These are phyloP conservation scores for Xanthoconium purpureum DNA, from an alignment of 768 basidiomycete species.

Conservation along the genomic window DNA sequence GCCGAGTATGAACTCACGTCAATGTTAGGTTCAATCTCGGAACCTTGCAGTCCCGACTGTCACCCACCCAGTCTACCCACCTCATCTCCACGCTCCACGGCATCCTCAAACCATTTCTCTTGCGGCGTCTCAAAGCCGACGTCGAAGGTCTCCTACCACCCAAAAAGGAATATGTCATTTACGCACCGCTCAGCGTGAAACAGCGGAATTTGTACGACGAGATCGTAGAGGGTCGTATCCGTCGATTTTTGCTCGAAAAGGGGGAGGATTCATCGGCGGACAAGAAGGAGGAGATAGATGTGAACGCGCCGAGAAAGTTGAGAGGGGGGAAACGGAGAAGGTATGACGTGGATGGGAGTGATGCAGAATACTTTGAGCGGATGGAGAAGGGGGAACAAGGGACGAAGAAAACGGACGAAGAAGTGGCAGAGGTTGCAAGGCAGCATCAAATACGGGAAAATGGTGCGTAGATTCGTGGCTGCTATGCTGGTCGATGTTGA, in stretches of 20 bases:
- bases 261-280: constrained; percentile 25
- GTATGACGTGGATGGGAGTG: constrained; percentile 58
- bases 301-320: constrained; percentile 35
- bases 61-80: constrained; percentile 54
- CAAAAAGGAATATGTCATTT: constrained; percentile 93
- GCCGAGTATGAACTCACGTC: constrained; percentile 2
- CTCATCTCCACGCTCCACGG: constrained; percentile 80
- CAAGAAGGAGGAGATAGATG: constrained; percentile 26
- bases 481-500: background rate
- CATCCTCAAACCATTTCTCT: constrained; percentile 92
- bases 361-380: constrained; percentile 61
- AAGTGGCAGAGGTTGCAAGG: constrained; percentile 51
- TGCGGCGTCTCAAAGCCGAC: constrained; percentile 88
- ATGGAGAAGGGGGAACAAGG: constrained; percentile 47
- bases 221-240: constrained; percentile 67
- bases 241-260: constrained; percentile 54
- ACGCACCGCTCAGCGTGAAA: constrained; percentile 78
- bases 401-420: constrained; percentile 37
- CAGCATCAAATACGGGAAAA: constrained; percentile 58
- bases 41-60: constrained; percentile 53
- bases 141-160: constrained; percentile 79
- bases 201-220: constrained; percentile 87
- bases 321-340: constrained; percentile 39
- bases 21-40: constrained; percentile 67
- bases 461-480: constrained; percentile 41